Conservation (phyloP, 2,329 filamentous ascomycete species). For the Talaromyces verruculosus region DNA sequence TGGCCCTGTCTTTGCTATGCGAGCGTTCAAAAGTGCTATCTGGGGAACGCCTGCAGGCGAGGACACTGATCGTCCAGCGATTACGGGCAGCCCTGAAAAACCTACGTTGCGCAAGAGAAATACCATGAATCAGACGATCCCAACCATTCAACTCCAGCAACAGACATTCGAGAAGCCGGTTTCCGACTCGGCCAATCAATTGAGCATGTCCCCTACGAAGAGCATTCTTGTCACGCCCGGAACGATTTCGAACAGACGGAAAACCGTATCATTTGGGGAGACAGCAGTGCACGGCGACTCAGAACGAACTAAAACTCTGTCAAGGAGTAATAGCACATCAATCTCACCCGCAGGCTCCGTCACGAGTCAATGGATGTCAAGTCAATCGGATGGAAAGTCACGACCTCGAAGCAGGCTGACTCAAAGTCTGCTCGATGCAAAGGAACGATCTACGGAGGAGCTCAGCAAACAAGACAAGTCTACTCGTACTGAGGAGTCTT, state of each 20-base stretch:
- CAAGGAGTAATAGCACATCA: slow-evolving; percentile 50
- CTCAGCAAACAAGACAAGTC: slow-evolving; percentile 30
- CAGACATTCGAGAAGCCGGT: slow-evolving; percentile 27
- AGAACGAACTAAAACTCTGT: slow-evolving; percentile 47
- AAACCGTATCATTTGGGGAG: slow-evolving; percentile 62
- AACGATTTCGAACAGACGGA: slow-evolving; percentile 56
- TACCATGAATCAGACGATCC: background rate
- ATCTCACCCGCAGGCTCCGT: slow-evolving; percentile 48
- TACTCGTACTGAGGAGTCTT: slow-evolving; percentile 21
- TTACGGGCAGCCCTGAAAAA: background rate
- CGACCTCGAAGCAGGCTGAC: slow-evolving; percentile 44
- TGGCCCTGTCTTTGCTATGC: slow-evolving; percentile 65
- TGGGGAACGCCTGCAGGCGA: slow-evolving; percentile 62
- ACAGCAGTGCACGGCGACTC: slow-evolving; percentile 58
- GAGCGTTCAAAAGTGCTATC: slow-evolving; percentile 64
- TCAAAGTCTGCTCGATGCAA: slow-evolving; percentile 42
- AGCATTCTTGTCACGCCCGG: slow-evolving; percentile 66
- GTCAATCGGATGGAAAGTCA: slow-evolving; percentile 34
- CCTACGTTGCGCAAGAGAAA: background rate
- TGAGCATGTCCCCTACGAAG: slow-evolving; percentile 55
- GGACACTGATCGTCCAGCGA: slow-evolving; percentile 31
- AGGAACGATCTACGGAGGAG: slow-evolving; percentile 28
- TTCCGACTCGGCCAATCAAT: slow-evolving; percentile 31
- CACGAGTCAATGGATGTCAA: slow-evolving; percentile 45
- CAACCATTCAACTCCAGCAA: slow-evolving; percentile 27